Conservation (phyloP, 1,139 yeast genomes). For the Debaryomyces subglobosus region DNA sequence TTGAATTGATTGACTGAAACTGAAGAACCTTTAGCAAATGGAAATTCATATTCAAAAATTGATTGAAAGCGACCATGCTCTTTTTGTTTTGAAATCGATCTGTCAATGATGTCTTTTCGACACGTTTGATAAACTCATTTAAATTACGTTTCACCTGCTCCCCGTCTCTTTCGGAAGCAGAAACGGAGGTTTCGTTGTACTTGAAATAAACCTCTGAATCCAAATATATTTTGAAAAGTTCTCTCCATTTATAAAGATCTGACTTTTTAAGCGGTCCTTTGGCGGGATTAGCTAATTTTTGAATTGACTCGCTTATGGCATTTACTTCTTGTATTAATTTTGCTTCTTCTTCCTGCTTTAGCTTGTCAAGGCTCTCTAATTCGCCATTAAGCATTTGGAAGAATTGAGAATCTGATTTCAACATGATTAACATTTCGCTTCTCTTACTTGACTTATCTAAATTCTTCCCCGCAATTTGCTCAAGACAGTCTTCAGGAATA, state of each 20-base stretch:
- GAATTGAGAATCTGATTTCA: constrained; percentile 53
- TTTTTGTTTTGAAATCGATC: constrained; percentile 51
- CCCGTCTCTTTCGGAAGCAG: constrained; percentile 43
- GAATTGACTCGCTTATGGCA: constrained; percentile 41
- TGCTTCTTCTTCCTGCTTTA: constrained; percentile 48
- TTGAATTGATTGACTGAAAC: constrained; percentile 63
- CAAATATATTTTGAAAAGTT: constrained; percentile 63
- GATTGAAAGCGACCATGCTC: constrained; percentile 49
- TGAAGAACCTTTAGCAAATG: constrained; percentile 59
- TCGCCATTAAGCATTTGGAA: constrained; percentile 62
- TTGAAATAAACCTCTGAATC: constrained; percentile 70
- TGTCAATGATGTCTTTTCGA: constrained; percentile 44
- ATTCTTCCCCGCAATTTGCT: constrained; percentile 10
- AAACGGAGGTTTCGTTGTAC: constrained; percentile 47
- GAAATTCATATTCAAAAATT: constrained; percentile 56
- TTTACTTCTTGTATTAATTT: constrained; percentile 49
- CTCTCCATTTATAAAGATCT: constrained; percentile 74
- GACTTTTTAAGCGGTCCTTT: constrained; percentile 36
- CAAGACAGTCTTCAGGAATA: constrained; percentile 2
- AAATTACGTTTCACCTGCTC: constrained; percentile 45
- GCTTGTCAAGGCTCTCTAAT: constrained; percentile 50
- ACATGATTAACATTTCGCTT: constrained; percentile 37
- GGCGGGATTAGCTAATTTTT: constrained; percentile 42
- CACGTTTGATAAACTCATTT: constrained; percentile 44
- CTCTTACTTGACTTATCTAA: constrained; percentile 5